Percentiles rank a stretch among this genome's conserved stretches.
Evolutionary conservation across 257 asterid genomes (phyloP).

Genomic region (Cynanchum wilfordii): DNA sequence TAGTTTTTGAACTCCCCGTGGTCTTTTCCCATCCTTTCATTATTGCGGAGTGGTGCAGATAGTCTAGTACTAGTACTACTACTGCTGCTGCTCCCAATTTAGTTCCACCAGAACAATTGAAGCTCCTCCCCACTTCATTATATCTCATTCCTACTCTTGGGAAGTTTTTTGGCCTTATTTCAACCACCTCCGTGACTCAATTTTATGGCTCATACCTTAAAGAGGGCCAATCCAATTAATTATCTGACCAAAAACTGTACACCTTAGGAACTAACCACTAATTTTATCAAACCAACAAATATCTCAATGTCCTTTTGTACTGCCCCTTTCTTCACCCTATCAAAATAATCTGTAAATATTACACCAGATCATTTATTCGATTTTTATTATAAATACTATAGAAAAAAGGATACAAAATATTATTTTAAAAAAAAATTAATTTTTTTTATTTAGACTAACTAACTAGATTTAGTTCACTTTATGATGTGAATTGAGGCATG

Average conservation of each 20-base stretch:
- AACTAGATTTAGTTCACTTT: too few relatives aligned
- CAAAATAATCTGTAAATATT: too few relatives aligned
- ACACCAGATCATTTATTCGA: too few relatives aligned
- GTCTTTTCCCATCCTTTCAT: too few relatives aligned
- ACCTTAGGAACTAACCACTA: background rate
- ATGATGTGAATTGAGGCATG: background rate
- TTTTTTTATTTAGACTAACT: too few relatives aligned
- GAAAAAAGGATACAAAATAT: too few relatives aligned
- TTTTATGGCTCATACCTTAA: background rate
- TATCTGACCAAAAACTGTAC: background rate
- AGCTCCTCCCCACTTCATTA: background rate
- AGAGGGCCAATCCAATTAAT: background rate
- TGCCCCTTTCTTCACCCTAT: background rate
- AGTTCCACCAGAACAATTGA: background rate
- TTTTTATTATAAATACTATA: too few relatives aligned
- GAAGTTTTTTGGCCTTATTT: background rate
- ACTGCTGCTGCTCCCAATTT: too few relatives aligned
- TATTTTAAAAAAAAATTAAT: too few relatives aligned
- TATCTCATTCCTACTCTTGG: background rate
- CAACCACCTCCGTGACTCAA: background rate
- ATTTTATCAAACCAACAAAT: background rate
- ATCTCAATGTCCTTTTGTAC: background rate
- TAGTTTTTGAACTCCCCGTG: too few relatives aligned
- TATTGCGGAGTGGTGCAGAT: background rate
- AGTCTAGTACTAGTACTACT: too few relatives aligned